Conservation (phyloP, 768 basidiomycete species). For the Leccinum incarnatum region DNA sequence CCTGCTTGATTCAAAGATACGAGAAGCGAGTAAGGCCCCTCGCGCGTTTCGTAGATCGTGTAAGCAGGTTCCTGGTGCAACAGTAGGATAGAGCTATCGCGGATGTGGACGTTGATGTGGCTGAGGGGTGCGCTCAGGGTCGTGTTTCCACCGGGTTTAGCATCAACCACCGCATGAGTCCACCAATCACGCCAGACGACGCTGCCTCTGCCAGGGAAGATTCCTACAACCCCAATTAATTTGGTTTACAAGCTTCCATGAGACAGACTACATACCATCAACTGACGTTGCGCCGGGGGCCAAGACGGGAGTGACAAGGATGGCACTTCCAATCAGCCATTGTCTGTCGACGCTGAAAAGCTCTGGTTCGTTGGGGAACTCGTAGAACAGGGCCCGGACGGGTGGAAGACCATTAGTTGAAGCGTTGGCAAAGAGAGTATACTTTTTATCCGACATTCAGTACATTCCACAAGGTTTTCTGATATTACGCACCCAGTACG, state of each 20-base stretch:
- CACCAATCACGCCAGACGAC: conserved; percentile 75
- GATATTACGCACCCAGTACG: conserved; percentile 66
- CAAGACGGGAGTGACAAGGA: conserved; percentile 77
- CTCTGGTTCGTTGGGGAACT: conserved; percentile 71
- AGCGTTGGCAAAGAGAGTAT: conserved; percentile 35
- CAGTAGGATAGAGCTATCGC: conserved; percentile 65
- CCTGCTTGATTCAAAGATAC: conserved; percentile 50
- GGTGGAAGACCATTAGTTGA: conserved; percentile 66
- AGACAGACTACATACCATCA: conserved; percentile 42
- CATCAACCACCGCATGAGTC: conserved; percentile 55
- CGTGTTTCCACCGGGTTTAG: conserved; percentile 39
- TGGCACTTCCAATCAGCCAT: conserved; percentile 67
- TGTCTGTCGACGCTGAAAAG: conserved; percentile 61
- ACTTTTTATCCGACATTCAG: conserved; percentile 40
- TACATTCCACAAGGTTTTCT: background rate
- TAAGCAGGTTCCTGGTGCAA: conserved; percentile 62
- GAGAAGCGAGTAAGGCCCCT: conserved; percentile 61
- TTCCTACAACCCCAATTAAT: conserved; percentile 36
- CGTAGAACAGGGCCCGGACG: conserved; percentile 72
- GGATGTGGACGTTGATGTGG: conserved; percentile 76
- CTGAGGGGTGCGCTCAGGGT: conserved; percentile 66
- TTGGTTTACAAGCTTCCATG: background rate
- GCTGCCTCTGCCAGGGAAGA: conserved; percentile 60
- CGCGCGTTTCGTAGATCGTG: conserved; percentile 64
- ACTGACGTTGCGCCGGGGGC: conserved; percentile 66